Base-by-base conservation (phyloP, 768 basidiomycete species). In the Neoboletus brunneissimus region DNA sequence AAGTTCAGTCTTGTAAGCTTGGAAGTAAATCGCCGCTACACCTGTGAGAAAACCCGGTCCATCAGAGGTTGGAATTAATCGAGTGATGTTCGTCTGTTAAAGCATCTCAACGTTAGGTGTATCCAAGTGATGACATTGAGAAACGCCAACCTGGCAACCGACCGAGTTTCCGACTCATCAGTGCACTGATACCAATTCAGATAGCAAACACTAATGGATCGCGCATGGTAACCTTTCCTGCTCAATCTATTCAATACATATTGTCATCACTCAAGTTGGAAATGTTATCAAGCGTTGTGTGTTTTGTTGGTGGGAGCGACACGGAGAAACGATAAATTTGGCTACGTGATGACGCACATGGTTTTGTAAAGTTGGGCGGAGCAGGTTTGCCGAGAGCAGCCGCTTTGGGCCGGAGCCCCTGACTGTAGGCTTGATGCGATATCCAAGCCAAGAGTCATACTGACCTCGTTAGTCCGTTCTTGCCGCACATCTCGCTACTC, bases 101-200 rank as follows among this genome's bases (percentile, higher is more conserved):
- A 38, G 41, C 25, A 16, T 12, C 7, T 1, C 53, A 40, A 25
- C 18, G 31, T 61, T 40, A 51, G 12, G 23, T 16, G n/a, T 1
- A 22, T 20, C 22, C 45, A 11, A 11, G 1, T 1, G 8, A 3
- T 29, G 11, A 11, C 27, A 9, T 20, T 4, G 32, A 1, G 22
- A 55, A 63, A 53, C 3, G 46, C 56, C 11, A 31, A 67, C 65
- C 70, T 56, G 65, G 46, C n/a, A n/a, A n/a, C 50, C 27, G 15
- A 7, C 31, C 11, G 54, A 64, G 34, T 27, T 56, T 29, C 61
- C 54, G 32, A 88, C 25, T 2, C 2, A 25, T 25, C 78, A 61
- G n/a, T n/a, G 88, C 87, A 62, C 88, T 88, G 60, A 88, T 83
- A 1, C 87, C 87, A n/a, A 89, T 86, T 77, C 79, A 88, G n/a